phyloP scores from a whole-genome alignment of 495 filamentous ascomycete genomes.

The Xylaria sp. region DNA sequence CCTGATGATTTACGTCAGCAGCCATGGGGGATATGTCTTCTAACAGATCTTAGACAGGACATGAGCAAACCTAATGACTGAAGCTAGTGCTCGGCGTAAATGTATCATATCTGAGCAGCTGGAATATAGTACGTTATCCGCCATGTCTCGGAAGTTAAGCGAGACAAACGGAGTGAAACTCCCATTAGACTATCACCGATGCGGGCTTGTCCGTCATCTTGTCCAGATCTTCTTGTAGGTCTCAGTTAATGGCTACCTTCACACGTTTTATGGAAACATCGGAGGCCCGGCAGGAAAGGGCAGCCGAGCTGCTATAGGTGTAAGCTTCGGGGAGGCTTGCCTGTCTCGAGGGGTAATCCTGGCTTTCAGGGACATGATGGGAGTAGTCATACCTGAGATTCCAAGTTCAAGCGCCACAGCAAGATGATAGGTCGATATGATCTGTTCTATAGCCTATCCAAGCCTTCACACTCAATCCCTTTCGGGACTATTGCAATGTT shows the following conservation, averaged over 20 bases:
- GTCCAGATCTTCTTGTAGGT: not conserved
- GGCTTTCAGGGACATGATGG: not conserved
- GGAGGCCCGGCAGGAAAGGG: not conserved
- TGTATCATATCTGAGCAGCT: not conserved
- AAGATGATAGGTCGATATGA: slow-evolving; percentile 4
- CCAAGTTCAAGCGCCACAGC: not conserved
- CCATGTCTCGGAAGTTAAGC: not conserved
- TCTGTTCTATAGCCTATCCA: not conserved
- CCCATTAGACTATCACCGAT: not conserved
- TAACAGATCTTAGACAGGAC: not conserved
- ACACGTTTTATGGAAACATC: not conserved
- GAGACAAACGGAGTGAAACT: not conserved
- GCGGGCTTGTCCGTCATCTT: not conserved
- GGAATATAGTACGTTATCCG: not conserved
- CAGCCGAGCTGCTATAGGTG: not conserved
- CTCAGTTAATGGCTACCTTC: not conserved
- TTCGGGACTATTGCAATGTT: not conserved
- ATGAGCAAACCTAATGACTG: not conserved
- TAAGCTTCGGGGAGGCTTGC: not conserved
- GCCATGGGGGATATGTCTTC: not conserved
- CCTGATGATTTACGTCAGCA: not conserved
- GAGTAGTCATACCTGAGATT: not conserved
- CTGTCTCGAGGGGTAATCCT: not conserved
- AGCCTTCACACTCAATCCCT: not conserved
- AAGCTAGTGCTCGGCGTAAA: not conserved